Evolutionary conservation across 345 rosid genomes (phyloP), one percentile per base, ranked within the genome.

Genomic region (Litchi chinensis): DNA sequence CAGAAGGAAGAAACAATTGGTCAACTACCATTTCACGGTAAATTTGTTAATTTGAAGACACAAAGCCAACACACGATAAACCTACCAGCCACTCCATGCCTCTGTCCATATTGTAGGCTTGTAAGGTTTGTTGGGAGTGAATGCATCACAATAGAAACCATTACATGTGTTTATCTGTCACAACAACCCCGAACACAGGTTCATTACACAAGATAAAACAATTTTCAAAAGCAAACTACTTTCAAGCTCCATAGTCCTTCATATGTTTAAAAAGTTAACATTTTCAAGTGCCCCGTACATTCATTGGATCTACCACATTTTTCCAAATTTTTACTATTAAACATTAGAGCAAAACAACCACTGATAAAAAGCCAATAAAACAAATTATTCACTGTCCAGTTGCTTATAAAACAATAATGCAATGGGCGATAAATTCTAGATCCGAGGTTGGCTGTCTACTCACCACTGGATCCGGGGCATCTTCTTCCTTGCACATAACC

Each of bases 401-500:
- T 26, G 10, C 28, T 16, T 18, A 19, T 11, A 0, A n/a, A 22
- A 22, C 15, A 22, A 74, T 0, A 75, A 52, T 19, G 67, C 54
- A 54, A 21, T 13, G 16, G 13, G 50, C 39, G 44, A 4, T 32
- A 74, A 57, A 10, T 74, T 13, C 8, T 6, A 41, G 56, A 73
- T 59, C 16, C 10, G 32, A 74, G 44, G 52, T 8, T 39, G 75
- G 52, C 12, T 39, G 75, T 21, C 40, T 6, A 48, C 89, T 82
- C 82, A 93, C 99, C 87, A 97, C 92, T n/a, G 98, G 99, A 88
- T 97, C 98, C 40, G 98, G 99, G 71, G 98, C 99, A 90, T 94
- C 98, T 39, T 90, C 93, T 89, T 97, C 99, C 83, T 97, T 94
- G 92, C 99, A 97, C 99, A 97, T 97, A 21, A 97, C 90, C 99